Base-by-base conservation (phyloP, 108 stramenopile species). In the Seminavis robusta region DNA sequence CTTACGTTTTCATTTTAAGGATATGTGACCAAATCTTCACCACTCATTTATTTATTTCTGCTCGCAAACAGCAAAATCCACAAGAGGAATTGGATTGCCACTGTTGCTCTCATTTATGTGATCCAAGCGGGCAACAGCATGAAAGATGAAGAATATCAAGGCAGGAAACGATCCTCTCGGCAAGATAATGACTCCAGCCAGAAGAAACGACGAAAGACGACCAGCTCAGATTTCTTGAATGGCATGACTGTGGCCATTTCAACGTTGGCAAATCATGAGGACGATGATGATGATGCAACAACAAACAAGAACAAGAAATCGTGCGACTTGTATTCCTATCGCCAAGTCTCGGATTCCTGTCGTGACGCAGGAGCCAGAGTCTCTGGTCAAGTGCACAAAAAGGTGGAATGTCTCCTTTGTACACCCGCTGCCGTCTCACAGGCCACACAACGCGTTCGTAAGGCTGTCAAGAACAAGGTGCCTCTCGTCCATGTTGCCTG, bases 381-480 rank as follows among this genome's bases (percentile, higher is more conserved):
- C 6, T 65, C 80, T 2, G 71, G 75, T 7, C 84, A 87, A 64
- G 81, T 88, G 0, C 78, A 87, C 59, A 76, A 80, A 50, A 67
- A 73, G 4, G 81, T 91, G 0, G 41, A 74, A 21, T 55, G 53
- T 8, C 34, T 91, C 9, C 30, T 91, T 23, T 84, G 68, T 31
- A 72, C 78, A 6, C 37, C 32, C 23, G 64, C 67, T 19, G 81
- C 83, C 1, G 63, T 87, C 8, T 17, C 61, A 24, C 44, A 47
- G 20, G 57, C 69, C 1, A 91, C 89, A 4, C 89, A 91, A 56
- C 71, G 89, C n/a, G 74, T 91, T 6, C 76, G 85, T 34, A 86
- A 87, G 60, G 89, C 89, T 3, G n/a, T 65, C 38, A 81, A 81
- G 44, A 61, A 65, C n/a, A 62, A 71, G 17, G 83, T 86, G 17